Base-by-base conservation (phyloP, 768 basidiomycete genomes). In the Dacryopinax primogenitus region DNA sequence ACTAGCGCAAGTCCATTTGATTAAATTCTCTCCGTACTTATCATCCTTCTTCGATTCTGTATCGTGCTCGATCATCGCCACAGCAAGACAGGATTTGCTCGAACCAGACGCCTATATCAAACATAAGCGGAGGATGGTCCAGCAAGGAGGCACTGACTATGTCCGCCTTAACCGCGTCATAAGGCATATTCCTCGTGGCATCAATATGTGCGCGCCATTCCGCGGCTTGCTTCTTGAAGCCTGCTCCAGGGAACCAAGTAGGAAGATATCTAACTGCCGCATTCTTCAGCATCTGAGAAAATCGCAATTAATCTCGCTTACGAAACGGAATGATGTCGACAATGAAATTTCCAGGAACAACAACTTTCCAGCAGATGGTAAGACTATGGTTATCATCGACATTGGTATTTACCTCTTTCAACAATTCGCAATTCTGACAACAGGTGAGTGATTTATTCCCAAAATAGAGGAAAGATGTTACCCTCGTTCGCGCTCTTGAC, bases 191-290 rank as follows among this genome's bases (percentile, higher is more conserved):
- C 23, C 45, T 12, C 7, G 45, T 47, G 9, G 13, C 45, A 9
- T 9, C 45, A 26, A 15, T 15, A 26, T 47, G 45, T 7, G 45
- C 45, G 9, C 23, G 12, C 13, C 23, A 47, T 26, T 15, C 12
- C 45, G 13, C 23, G 3, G 75, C 77, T 30, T 71, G 65, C 4
- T 68, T 70, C 41, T 74, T 69, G 70, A 79, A 79, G 0, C 71
- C 69, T 0, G 72, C 71, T 0, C 78, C 74, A 39, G 78, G 77
- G 37, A 78, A 66, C 73, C 75, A 78, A 2, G 65, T 68, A 1
- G 77, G 78, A 2, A 78, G 61, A 36, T 77, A 69, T 64, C 74
- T 73, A 16, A 79, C 67, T 16, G 28, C 3, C 61, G 23, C 3
- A 39, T 18, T 28, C 63, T 15, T 30, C 30, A 30, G 4, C 23